Percentiles rank a stretch among this genome's conserved stretches.
Conservation (phyloP, 345 rosid species). For the Lepidium sativum region DNA sequence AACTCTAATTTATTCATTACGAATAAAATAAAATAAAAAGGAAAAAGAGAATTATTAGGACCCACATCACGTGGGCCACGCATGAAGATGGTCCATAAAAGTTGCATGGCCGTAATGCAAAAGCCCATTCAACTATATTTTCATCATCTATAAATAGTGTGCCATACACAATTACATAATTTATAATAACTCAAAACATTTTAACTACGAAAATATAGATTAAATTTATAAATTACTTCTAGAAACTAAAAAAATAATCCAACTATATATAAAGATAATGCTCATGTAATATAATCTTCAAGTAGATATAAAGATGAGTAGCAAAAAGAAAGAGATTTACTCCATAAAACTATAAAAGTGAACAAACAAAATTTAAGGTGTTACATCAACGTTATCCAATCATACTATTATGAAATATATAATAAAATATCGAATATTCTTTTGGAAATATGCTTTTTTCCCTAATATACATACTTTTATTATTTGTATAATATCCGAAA, state of each 20-base stretch:
- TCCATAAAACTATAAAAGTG: constrained; percentile 3
- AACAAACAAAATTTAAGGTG: constrained; percentile 16
- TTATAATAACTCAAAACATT: not conserved
- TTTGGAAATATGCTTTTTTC: constrained; percentile 14
- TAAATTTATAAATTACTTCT: not conserved
- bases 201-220: not conserved
- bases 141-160: not conserved
- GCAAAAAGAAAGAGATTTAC: constrained; percentile 6
- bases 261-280: not conserved
- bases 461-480: not conserved
- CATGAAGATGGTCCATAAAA: constrained; percentile 14
- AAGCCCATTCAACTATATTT: constrained; percentile 9
- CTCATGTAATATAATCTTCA: not conserved
- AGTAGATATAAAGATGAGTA: constrained; percentile 8
- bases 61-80: constrained; percentile 20
- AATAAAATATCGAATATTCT: constrained; percentile 12
- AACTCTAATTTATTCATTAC: not conserved
- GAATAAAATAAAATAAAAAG: not conserved
- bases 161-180: not conserved
- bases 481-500: not conserved
- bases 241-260: not conserved
- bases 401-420: not conserved
- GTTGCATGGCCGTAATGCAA: constrained; percentile 9
- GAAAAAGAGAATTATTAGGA: not conserved
- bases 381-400: constrained; percentile 28